Percentiles rank a stretch among this genome's conserved stretches.
phyloP scores from a whole-genome alignment of 306 rosid genomes.

The Lithocarpus polystachyus region DNA sequence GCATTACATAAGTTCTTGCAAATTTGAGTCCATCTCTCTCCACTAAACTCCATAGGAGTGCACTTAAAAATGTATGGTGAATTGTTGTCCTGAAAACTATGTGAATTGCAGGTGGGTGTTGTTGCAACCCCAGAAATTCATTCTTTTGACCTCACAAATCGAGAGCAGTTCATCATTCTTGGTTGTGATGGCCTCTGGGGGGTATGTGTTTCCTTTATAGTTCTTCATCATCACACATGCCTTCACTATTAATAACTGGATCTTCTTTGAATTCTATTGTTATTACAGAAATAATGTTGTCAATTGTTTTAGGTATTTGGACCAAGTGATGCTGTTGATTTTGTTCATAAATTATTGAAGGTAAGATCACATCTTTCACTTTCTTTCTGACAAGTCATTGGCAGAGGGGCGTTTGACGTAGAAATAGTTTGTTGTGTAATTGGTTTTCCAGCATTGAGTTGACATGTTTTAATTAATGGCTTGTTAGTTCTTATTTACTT shows the following conservation, averaged over 20 bases:
- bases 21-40: not conserved
- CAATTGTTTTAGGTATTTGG: slow-evolving; percentile 72
- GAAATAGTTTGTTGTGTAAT: not conserved
- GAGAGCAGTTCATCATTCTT: slow-evolving; percentile 86
- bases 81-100: slow-evolving; percentile 16
- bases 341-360: slow-evolving; percentile 73
- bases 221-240: not conserved
- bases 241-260: not conserved
- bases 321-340: slow-evolving; percentile 88
- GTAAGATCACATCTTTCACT: slow-evolving; percentile 38
- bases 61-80: not conserved
- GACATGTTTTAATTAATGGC: not conserved
- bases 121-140: slow-evolving; percentile 77
- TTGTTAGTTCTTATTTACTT: not conserved
- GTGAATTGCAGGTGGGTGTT: slow-evolving; percentile 73
- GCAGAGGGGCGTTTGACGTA: not conserved
- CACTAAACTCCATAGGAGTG: not conserved
- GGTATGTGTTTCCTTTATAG: slow-evolving; percentile 37
- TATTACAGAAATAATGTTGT: slow-evolving; percentile 10
- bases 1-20: not conserved
- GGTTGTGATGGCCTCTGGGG: slow-evolving; percentile 99
- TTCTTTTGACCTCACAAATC: slow-evolving; percentile 69
- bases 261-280: slow-evolving; percentile 15
- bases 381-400: not conserved
- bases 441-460: not conserved